Evolutionary conservation across 257 asterid species (phyloP).

Genomic region (Fraxinus cuspidata): DNA sequence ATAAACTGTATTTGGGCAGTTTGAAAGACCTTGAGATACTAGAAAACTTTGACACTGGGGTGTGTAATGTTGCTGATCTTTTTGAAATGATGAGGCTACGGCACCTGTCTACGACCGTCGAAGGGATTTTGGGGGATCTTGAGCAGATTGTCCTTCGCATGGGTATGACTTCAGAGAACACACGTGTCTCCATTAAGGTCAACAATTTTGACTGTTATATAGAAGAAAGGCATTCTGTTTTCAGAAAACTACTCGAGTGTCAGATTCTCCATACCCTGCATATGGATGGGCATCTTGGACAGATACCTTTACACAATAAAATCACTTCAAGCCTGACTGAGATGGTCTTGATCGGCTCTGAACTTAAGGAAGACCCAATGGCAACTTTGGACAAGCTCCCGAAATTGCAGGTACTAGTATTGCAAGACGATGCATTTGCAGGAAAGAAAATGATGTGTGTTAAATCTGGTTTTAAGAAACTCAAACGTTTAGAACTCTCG

Average conservation of each 20-base stretch:
- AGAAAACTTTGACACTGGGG: slow-evolving; percentile 23
- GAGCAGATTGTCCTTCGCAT: neutral
- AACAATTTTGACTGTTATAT: slow-evolving; percentile 26
- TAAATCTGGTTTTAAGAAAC: slow-evolving; percentile 17
- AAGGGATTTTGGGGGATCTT: slow-evolving; percentile 14
- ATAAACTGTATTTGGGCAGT: slow-evolving; percentile 18
- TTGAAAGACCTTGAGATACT: slow-evolving; percentile 29
- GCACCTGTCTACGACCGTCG: neutral
- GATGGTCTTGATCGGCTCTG: slow-evolving; percentile 20
- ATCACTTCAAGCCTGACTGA: slow-evolving; percentile 3
- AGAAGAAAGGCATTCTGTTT: neutral
- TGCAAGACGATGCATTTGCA: slow-evolving; percentile 23
- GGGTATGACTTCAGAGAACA: neutral
- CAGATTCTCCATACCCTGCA: slow-evolving; percentile 7
- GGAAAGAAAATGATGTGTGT: slow-evolving; percentile 16
- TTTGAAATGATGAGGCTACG: neutral
- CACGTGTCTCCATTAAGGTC: slow-evolving; percentile 1
- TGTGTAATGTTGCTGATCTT: slow-evolving; percentile 20
- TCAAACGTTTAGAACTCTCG: slow-evolving; percentile 26
- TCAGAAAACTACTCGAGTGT: slow-evolving; percentile 15
- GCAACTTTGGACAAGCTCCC: slow-evolving; percentile 17
- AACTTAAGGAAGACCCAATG: slow-evolving; percentile 30
- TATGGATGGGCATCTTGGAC: slow-evolving; percentile 24
- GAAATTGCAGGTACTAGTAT: slow-evolving; percentile 20
- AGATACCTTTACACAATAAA: neutral